Percentiles rank a stretch among this genome's conserved stretches.
Conservation (phyloP, 805 yeast species). For the Saccharomyces mikatae region DNA sequence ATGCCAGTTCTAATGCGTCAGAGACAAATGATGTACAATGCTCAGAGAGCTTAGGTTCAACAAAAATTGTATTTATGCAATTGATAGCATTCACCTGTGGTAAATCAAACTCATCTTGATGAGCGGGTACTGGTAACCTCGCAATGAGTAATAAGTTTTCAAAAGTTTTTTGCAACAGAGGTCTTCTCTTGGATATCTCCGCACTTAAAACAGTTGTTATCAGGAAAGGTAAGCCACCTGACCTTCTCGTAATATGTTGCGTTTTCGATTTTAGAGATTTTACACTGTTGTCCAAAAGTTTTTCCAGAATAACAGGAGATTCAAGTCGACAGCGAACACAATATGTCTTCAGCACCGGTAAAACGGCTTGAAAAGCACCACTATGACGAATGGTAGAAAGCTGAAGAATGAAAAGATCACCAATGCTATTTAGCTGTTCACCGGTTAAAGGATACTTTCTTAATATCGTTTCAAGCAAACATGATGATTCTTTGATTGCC, state of each 20-base stretch:
- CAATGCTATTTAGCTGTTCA: slow-evolving; percentile 29
- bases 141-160: slow-evolving; percentile 49
- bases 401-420: slow-evolving; percentile 55
- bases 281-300: slow-evolving; percentile 57
- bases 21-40: slow-evolving; percentile 45
- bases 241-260: slow-evolving; percentile 75
- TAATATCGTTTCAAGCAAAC: slow-evolving; percentile 42
- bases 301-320: slow-evolving; percentile 35
- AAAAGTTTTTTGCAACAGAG: slow-evolving; percentile 45
- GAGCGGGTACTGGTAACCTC: slow-evolving; percentile 36
- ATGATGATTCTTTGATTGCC: slow-evolving; percentile 67
- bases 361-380: slow-evolving; percentile 86
- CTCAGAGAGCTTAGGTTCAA: slow-evolving; percentile 58
- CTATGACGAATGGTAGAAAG: slow-evolving; percentile 72
- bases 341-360: slow-evolving; percentile 66
- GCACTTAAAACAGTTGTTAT: slow-evolving; percentile 68
- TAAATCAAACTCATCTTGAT: slow-evolving; percentile 54
- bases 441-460: slow-evolving; percentile 21
- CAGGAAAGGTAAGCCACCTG: slow-evolving; percentile 85
- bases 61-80: slow-evolving; percentile 66
- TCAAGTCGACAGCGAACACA: slow-evolving; percentile 48
- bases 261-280: slow-evolving; percentile 44
- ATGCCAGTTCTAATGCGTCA: slow-evolving; percentile 50
- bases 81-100: slow-evolving; percentile 94
- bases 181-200: slow-evolving; percentile 28